phyloP scores from a whole-genome alignment of 106 monocot genomes.

The Iris macrosiphon region DNA sequence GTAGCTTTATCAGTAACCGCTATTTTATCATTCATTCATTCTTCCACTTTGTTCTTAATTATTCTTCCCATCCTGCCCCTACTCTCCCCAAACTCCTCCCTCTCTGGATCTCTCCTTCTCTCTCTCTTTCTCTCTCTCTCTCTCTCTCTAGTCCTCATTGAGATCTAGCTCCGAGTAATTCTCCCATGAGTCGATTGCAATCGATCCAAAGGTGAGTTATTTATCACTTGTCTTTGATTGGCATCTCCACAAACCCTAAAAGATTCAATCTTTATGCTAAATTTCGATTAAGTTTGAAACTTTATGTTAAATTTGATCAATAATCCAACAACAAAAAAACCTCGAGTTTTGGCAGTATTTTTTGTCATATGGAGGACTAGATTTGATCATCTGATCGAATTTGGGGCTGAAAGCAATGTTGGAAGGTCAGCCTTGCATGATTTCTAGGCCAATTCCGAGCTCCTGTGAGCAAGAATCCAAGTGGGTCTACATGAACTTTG shows the following conservation, averaged over 20 bases:
- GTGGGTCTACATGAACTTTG: conserved; percentile 12
- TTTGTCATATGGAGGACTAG: background rate
- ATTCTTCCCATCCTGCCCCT: conserved; percentile 2
- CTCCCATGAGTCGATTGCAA: no score
- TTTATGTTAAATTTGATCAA: no score
- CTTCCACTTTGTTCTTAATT: background rate
- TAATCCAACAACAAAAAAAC: background rate
- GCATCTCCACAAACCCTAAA: background rate
- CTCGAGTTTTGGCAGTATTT: background rate
- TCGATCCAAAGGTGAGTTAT: background rate
- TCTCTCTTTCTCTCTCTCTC: background rate
- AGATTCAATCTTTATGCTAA: background rate
- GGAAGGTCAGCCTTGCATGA: conserved; percentile 12
- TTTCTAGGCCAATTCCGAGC: conserved; percentile 11
- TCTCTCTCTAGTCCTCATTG: background rate
- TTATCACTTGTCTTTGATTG: background rate
- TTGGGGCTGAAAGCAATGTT: conserved; percentile 7
- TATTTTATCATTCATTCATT: no score
- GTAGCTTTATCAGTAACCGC: no score
- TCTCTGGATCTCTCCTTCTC: background rate
- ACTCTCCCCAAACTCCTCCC: background rate
- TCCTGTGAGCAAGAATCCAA: conserved; percentile 24
- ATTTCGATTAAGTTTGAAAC: background rate
- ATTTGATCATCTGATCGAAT: background rate
- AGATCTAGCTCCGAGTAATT: no score